Evolutionary conservation across 371 early-diverging fungal species (phyloP).

Genomic region (Rhizopus microsporus): DNA sequence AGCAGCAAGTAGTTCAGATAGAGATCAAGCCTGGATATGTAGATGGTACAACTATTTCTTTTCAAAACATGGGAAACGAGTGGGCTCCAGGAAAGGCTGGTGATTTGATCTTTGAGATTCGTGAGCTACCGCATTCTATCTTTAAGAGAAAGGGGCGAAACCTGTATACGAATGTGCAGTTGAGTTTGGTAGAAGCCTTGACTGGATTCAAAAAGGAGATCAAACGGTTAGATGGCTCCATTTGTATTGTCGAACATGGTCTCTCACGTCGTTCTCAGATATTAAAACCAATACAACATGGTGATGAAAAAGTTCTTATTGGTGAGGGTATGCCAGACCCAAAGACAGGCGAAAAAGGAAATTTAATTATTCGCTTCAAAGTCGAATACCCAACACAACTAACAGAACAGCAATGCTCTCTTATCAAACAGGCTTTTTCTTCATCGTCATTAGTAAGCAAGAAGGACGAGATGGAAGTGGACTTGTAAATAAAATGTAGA

Average conservation of each 20-base stretch:
- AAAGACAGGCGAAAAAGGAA: slow-evolving; percentile 83
- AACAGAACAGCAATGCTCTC: background rate
- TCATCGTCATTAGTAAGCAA: background rate
- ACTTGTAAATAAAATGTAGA: background rate
- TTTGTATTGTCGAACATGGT: slow-evolving; percentile 54
- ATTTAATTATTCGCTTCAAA: slow-evolving; percentile 71
- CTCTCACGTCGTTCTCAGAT: slow-evolving; percentile 32
- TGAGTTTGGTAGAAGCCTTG: slow-evolving; percentile 81
- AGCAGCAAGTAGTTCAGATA: slow-evolving; percentile 80
- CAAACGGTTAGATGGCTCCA: slow-evolving; percentile 70
- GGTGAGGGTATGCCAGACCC: slow-evolving; percentile 94
- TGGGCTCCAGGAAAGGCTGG: slow-evolving; percentile 72
- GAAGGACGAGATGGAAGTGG: no score
- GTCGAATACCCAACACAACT: slow-evolving; percentile 69
- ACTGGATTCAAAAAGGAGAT: slow-evolving; percentile 68
- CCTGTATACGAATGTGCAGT: slow-evolving; percentile 61
- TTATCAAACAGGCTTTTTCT: background rate
- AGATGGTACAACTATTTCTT: slow-evolving; percentile 94
- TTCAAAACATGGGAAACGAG: slow-evolving; percentile 90
- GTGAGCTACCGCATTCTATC: slow-evolving; percentile 89
- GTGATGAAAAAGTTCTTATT: slow-evolving; percentile 65
- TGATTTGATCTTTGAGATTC: slow-evolving; percentile 91
- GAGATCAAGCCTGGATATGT: slow-evolving; percentile 96
- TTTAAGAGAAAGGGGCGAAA: slow-evolving; percentile 90
- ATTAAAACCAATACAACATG: slow-evolving; percentile 56